These are phyloP conservation scores for Kwoniella newhampshirensis DNA, from an alignment of 768 basidiomycete species.

Conservation along the genomic window DNA sequence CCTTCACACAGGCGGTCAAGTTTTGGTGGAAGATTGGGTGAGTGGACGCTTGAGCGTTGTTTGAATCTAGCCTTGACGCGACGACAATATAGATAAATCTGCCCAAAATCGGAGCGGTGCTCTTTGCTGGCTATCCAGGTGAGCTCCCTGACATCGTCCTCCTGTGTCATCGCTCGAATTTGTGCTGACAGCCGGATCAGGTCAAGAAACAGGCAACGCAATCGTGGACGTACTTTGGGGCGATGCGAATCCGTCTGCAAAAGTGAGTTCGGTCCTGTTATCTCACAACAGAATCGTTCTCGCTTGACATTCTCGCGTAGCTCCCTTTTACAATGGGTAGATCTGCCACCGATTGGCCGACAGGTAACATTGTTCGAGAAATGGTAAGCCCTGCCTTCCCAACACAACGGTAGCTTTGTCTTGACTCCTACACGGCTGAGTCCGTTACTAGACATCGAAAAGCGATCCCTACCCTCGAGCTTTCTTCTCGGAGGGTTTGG, in stretches of 20 bases:
- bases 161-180: not conserved
- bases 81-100: slow-evolving; percentile 37
- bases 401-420: not conserved
- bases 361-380: slow-evolving; percentile 40
- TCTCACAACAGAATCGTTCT: no score
- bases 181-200: slow-evolving; percentile 12
- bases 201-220: slow-evolving; percentile 49
- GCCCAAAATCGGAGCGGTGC: slow-evolving; percentile 51
- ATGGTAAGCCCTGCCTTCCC: slow-evolving; percentile 36
- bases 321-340: slow-evolving; percentile 53
- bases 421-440: not conserved
- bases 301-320: slow-evolving; percentile 15
- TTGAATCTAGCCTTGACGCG: not conserved
- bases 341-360: slow-evolving; percentile 43
- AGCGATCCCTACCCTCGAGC: slow-evolving; percentile 31
- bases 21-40: slow-evolving; percentile 47
- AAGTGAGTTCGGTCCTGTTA: no score
- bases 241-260: slow-evolving; percentile 46
- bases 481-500: slow-evolving; percentile 48
- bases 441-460: slow-evolving; percentile 1
- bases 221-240: slow-evolving; percentile 51
- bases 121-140: slow-evolving; percentile 49
- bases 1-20: slow-evolving; percentile 42
- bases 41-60: slow-evolving; percentile 4
- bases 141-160: not conserved